phyloP scores from a whole-genome alignment of 768 basidiomycete species.

The Macrolepiota albuminosa region DNA sequence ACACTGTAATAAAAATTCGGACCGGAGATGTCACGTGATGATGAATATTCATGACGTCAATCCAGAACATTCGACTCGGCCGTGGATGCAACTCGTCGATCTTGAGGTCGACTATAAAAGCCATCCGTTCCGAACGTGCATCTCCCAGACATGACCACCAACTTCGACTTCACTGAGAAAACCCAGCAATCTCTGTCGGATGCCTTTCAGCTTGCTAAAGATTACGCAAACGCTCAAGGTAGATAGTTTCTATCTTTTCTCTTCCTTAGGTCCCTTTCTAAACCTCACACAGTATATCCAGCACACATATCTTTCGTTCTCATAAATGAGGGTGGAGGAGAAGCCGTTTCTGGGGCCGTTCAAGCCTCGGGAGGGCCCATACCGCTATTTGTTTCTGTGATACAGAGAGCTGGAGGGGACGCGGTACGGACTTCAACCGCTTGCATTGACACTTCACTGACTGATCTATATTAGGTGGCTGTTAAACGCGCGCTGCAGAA shows the following conservation, averaged over 20 bases:
- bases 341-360: conserved; percentile 28
- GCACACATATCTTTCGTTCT: conserved; percentile 80
- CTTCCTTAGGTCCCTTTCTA: conserved; percentile 4
- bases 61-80: conserved; percentile 7
- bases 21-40: not conserved
- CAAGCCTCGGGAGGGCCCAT: conserved; percentile 21
- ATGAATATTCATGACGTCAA: conserved; percentile 2
- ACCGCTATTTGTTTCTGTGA: conserved; percentile 72
- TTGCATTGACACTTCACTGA: not conserved
- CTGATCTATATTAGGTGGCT: conserved; percentile 29
- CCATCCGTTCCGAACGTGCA: not conserved
- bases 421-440: conserved; percentile 44
- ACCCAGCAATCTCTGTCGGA: conserved; percentile 64
- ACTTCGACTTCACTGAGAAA: conserved; percentile 85
- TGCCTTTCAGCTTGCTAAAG: conserved; percentile 78
- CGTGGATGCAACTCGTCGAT: not conserved
- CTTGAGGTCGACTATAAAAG: not conserved
- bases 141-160: conserved; percentile 36
- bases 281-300: conserved; percentile 57
- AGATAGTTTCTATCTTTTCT: conserved; percentile 11
- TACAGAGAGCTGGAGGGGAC: conserved; percentile 83
- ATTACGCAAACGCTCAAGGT: conserved; percentile 82
- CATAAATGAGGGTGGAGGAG: conserved; percentile 58
- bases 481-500: conserved; percentile 74
- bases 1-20: not conserved